A percentile compares a stretch with the other conserved stretches of the same genome.
These are phyloP conservation scores for Persicaria tinctoria DNA, from an alignment of 148 eudicot genomes.

Conservation along the genomic window DNA sequence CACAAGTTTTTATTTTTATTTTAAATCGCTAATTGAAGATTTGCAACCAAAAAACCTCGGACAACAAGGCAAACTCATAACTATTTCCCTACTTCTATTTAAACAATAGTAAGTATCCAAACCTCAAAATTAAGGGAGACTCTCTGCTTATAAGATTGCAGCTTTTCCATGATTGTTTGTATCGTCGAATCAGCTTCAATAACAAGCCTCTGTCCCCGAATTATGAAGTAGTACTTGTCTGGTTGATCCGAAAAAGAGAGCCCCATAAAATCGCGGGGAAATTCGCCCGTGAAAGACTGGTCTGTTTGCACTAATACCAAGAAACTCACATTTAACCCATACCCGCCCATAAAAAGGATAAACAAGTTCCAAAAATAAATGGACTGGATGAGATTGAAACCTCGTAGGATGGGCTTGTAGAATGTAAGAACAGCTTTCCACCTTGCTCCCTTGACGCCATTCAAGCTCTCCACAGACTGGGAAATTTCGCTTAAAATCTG, in stretches of 20 bases:
- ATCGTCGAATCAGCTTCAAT: constrained; percentile 74
- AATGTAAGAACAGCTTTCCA: constrained; percentile 76
- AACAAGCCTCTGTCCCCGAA: constrained; percentile 68
- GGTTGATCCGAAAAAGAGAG: constrained; percentile 70
- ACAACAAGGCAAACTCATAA: background rate
- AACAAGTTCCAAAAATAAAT: background rate
- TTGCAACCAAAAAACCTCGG: background rate
- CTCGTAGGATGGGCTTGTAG: constrained; percentile 75
- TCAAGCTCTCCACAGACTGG: constrained; percentile 69
- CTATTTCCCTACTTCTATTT: background rate
- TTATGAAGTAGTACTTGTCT: constrained; percentile 66
- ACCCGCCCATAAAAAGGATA: background rate
- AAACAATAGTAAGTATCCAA: constrained; percentile 2
- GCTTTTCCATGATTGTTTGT: constrained; percentile 82
- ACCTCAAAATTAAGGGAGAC: constrained; percentile 92
- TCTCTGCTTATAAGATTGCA: constrained; percentile 82
- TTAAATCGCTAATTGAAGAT: background rate
- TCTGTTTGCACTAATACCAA: constrained; percentile 30
- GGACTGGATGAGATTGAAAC: constrained; percentile 20
- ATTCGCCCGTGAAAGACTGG: constrained; percentile 48
- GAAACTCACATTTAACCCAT: background rate
- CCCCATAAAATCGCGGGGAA: constrained; percentile 77
- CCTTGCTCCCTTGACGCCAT: constrained; percentile 81
- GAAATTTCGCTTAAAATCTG: constrained; percentile 73
- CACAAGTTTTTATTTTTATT: no score